phyloP scores from a whole-genome alignment of 1,284 basidiomycete genomes.

The Phylloboletellus chloephorus region DNA sequence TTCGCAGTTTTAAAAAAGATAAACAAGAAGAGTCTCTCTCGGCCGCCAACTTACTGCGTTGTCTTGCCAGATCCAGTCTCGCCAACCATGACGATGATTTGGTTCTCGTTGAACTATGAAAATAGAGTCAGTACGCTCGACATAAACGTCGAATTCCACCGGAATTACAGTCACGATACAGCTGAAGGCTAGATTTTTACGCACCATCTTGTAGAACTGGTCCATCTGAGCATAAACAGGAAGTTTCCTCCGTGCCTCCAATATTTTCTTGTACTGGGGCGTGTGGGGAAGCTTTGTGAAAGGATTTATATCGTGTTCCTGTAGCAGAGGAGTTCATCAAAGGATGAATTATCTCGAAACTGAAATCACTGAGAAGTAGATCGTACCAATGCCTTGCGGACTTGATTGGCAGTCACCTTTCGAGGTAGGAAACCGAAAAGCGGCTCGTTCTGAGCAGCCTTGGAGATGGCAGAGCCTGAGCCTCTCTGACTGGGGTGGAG shows the following conservation, averaged over 20 bases:
- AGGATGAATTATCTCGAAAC: neutral
- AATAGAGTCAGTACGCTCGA: slow-evolving; percentile 11
- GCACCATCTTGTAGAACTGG: slow-evolving; percentile 80
- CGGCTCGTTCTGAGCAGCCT: slow-evolving; percentile 43
- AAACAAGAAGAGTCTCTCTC: slow-evolving; percentile 17
- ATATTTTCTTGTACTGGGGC: slow-evolving; percentile 80
- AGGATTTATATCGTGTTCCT: slow-evolving; percentile 85
- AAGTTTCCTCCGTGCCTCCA: slow-evolving; percentile 80
- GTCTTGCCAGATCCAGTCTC: slow-evolving; percentile 99
- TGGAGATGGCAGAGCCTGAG: slow-evolving; percentile 10
- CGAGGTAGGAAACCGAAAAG: slow-evolving; percentile 77
- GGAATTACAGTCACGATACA: slow-evolving; percentile 30
- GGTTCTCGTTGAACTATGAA: slow-evolving; percentile 75
- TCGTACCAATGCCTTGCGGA: slow-evolving; percentile 66
- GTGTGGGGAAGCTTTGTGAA: slow-evolving; percentile 82
- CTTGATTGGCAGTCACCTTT: slow-evolving; percentile 69
- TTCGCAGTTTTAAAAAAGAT: slow-evolving; percentile 20
- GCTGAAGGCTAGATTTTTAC: slow-evolving; percentile 29
- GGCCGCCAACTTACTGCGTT: slow-evolving; percentile 67
- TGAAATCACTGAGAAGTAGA: neutral
- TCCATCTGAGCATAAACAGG: slow-evolving; percentile 94
- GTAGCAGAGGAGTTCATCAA: slow-evolving; percentile 6
- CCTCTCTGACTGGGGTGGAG: slow-evolving; percentile 33
- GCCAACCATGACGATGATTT: slow-evolving; percentile 94
- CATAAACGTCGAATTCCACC: slow-evolving; percentile 30